Evolutionary conservation across 768 basidiomycete species (phyloP).

Genomic region (Agaricus bisporus): DNA sequence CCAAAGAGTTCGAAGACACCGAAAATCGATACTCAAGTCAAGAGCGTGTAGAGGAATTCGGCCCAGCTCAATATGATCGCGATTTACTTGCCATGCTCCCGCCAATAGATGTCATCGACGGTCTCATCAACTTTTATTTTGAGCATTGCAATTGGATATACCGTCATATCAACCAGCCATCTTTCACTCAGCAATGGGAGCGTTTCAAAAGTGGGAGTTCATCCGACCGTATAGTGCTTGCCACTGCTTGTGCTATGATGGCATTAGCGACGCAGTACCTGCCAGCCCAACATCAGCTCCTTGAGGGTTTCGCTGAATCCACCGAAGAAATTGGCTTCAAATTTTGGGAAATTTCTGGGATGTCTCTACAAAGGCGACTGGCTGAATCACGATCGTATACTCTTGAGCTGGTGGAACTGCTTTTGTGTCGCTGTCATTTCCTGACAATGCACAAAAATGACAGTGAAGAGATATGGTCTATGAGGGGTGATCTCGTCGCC

Average conservation of each 20-base stretch:
- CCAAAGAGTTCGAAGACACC: slow-evolving; percentile 46
- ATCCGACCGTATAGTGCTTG: slow-evolving; percentile 63
- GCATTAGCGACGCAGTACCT: slow-evolving; percentile 70
- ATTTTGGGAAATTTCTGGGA: slow-evolving; percentile 65
- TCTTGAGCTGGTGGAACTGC: slow-evolving; percentile 71
- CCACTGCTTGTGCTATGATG: slow-evolving; percentile 71
- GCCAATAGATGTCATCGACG: slow-evolving; percentile 61
- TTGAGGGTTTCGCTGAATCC: slow-evolving; percentile 42
- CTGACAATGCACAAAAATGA: slow-evolving; percentile 68
- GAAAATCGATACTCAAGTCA: slow-evolving; percentile 49
- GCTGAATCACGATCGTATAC: slow-evolving; percentile 55
- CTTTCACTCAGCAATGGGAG: slow-evolving; percentile 63
- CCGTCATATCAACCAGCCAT: slow-evolving; percentile 62
- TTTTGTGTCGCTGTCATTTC: slow-evolving; percentile 67
- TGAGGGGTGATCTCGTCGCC: slow-evolving; percentile 66
- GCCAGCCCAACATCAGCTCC: slow-evolving; percentile 55
- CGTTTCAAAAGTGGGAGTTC: slow-evolving; percentile 64
- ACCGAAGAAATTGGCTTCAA: slow-evolving; percentile 57
- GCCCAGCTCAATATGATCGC: slow-evolving; percentile 56
- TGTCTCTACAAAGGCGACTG: slow-evolving; percentile 56
- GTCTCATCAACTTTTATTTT: slow-evolving; percentile 71
- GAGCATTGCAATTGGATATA: slow-evolving; percentile 88
- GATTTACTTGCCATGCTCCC: slow-evolving; percentile 69
- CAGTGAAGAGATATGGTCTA: slow-evolving; percentile 76
- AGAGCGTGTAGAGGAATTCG: slow-evolving; percentile 41